Evolutionary conservation across 345 rosid species (phyloP).

Genomic region (Eucalyptus cloeziana): DNA sequence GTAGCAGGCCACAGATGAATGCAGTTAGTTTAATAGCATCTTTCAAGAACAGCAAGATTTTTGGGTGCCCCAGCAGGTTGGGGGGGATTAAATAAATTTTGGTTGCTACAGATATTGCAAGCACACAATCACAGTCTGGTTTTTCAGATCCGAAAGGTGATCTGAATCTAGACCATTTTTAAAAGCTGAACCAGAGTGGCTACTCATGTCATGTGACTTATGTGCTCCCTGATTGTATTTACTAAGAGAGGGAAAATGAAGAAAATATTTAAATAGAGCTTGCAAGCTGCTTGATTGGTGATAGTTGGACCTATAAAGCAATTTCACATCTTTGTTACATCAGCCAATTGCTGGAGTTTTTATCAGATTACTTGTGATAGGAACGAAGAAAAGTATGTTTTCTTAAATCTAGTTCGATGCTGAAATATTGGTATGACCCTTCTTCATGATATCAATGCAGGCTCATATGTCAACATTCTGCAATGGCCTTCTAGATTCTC

Average conservation of each 20-base stretch:
- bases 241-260: neutral
- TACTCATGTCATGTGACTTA: neutral
- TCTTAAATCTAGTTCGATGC: neutral
- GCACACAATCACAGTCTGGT: neutral
- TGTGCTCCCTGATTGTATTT: neutral
- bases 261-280: neutral
- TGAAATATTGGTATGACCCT: neutral
- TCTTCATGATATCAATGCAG: constrained; percentile 16
- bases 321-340: neutral
- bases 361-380: neutral
- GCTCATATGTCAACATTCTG: constrained; percentile 37
- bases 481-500: constrained; percentile 49
- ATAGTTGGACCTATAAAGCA: neutral
- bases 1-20: neutral
- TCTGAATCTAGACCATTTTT: neutral
- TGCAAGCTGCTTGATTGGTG: neutral
- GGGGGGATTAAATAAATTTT: neutral
- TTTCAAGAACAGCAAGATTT: neutral
- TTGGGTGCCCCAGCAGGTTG: neutral
- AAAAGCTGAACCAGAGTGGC: neutral
- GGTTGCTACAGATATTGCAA: neutral
- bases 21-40: neutral
- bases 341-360: neutral
- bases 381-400: neutral
- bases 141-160: neutral